Evolutionary conservation across 2,329 filamentous ascomycete species (phyloP).

Genomic region (Botrytis paeoniae): DNA sequence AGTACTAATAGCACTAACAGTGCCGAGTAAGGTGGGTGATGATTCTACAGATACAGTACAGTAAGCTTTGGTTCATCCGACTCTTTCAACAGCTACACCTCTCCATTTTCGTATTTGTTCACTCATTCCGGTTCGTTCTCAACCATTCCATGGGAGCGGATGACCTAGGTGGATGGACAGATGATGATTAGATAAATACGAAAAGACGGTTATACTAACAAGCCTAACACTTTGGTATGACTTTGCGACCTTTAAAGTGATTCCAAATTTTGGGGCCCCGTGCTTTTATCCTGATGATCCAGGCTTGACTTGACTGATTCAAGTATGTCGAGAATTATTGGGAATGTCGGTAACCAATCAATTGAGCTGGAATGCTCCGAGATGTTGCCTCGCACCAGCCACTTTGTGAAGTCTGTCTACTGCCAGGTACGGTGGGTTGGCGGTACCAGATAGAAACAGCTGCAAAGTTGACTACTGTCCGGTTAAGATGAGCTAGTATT

Average conservation of each 20-base stretch:
- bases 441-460: neutral
- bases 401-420: constrained; percentile 22
- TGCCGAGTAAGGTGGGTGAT: neutral
- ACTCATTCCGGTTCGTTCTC: neutral
- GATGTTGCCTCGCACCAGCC: constrained; percentile 19
- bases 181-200: neutral
- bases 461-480: neutral
- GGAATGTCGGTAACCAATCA: constrained; percentile 12
- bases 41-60: neutral
- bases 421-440: constrained; percentile 27
- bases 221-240: constrained; percentile 9
- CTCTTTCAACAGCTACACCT: neutral
- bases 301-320: neutral
- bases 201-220: constrained; percentile 10
- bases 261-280: neutral
- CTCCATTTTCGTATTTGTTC: neutral
- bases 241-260: neutral
- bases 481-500: neutral
- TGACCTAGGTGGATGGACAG: neutral
- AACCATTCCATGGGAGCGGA: neutral
- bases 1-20: neutral
- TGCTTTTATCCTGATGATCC: neutral
- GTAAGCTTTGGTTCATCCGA: constrained; percentile 14
- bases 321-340: constrained; percentile 15
- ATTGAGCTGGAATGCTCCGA: constrained; percentile 26